A percentile compares a stretch with the other conserved stretches of the same genome.
These are phyloP conservation scores for Phytophthora megakarya DNA, from an alignment of 352 stramenopile genomes.

Conservation along the genomic window DNA sequence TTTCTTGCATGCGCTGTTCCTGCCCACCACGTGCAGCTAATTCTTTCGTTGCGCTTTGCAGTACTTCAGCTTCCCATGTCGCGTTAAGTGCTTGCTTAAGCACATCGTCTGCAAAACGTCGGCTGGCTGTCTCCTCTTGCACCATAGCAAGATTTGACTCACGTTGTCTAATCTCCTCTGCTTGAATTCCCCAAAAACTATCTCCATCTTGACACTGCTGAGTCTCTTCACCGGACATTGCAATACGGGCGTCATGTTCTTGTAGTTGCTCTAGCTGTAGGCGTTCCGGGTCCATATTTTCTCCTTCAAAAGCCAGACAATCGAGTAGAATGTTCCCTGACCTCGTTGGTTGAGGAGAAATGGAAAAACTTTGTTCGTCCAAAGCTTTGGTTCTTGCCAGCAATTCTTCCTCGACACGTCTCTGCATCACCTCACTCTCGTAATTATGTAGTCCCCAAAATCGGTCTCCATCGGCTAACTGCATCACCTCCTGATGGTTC, in stretches of 20 bases:
- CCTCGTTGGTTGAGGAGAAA: not conserved
- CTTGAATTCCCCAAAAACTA: conserved; percentile 67
- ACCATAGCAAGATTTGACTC: conserved; percentile 40
- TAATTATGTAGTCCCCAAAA: conserved; percentile 62
- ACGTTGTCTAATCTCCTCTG: conserved; percentile 47
- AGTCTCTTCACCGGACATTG: conserved; percentile 45
- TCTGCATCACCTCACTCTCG: conserved; percentile 46
- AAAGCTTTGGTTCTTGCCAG: conserved; percentile 20
- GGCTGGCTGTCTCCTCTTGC: conserved; percentile 45
- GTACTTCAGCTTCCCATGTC: conserved; percentile 43
- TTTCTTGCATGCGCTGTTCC: conserved; percentile 47
- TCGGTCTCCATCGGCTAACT: conserved; percentile 47
- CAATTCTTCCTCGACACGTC: conserved; percentile 51
- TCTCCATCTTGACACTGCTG: conserved; percentile 54
- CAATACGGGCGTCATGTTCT: conserved; percentile 36
- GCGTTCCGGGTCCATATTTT: conserved; percentile 24
- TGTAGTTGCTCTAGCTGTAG: conserved; percentile 29
- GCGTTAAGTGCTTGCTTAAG: conserved; percentile 35
- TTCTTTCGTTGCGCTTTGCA: conserved; percentile 14
- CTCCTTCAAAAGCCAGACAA: conserved; percentile 20
- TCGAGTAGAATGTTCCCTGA: not conserved
- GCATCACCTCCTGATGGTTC: conserved; percentile 57
- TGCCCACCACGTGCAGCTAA: conserved; percentile 25
- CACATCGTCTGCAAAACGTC: conserved; percentile 33
- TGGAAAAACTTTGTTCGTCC: not conserved